Conservation (phyloP, 257 asterid genomes). For the Marsdenia floribunda region DNA sequence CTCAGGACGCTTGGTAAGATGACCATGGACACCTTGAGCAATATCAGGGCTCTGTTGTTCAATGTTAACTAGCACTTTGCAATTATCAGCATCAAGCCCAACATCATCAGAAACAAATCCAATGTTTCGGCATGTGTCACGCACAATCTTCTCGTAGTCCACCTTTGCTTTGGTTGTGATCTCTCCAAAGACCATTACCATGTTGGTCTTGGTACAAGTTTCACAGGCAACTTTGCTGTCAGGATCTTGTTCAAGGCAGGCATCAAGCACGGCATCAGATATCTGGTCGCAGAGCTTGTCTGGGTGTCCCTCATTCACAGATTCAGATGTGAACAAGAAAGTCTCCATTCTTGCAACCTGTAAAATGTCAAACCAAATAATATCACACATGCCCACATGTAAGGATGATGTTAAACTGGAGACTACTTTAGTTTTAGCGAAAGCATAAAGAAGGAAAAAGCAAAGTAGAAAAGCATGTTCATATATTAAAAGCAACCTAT, state of each 20-base stretch:
- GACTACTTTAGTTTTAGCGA: neutral
- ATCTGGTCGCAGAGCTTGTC: conserved; percentile 56
- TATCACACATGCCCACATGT: neutral
- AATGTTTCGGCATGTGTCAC: conserved; percentile 44
- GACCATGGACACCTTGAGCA: conserved; percentile 51
- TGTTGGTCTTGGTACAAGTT: conserved; percentile 46
- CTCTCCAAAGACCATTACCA: conserved; percentile 50
- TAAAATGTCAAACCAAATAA: neutral
- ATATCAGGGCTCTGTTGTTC: conserved; percentile 51
- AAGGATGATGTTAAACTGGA: neutral
- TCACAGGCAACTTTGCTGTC: conserved; percentile 54
- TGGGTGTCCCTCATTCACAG: conserved; percentile 56
- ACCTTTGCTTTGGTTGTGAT: conserved; percentile 46
- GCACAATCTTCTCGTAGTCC: conserved; percentile 48
- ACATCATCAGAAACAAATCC: conserved; percentile 49
- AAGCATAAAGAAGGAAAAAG: neutral
- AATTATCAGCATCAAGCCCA: conserved; percentile 47
- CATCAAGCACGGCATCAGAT: conserved; percentile 47
- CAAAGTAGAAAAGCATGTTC: neutral
- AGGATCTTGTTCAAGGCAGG: conserved; percentile 48
- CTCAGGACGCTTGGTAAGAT: conserved; percentile 43
- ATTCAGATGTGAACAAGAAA: conserved; percentile 51
- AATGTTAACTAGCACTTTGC: conserved; percentile 42
- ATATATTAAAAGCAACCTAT: neutral
- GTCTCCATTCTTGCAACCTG: conserved; percentile 36